A percentile compares a stretch with the other conserved stretches of the same genome.
These are phyloP conservation scores for Paecilomyces sp. DNA, from an alignment of 2,329 filamentous ascomycete genomes.

Conservation along the genomic window DNA sequence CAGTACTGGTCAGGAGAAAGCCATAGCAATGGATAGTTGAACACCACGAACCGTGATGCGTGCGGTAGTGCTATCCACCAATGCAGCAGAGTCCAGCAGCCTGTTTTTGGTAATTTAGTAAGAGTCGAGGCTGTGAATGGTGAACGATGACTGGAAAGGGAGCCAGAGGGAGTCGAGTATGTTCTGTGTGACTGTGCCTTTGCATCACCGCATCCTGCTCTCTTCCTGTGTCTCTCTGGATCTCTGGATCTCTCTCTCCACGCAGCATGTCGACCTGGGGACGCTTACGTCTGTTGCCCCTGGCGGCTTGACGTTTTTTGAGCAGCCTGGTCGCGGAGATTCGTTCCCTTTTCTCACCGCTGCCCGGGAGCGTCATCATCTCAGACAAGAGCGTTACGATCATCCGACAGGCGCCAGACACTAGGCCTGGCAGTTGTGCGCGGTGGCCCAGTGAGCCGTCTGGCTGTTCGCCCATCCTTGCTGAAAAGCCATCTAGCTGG, in stretches of 20 bases:
- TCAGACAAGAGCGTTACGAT: neutral
- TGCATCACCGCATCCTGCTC: constrained; percentile 6
- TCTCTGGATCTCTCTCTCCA: neutral
- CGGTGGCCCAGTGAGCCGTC: neutral
- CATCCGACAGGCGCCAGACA: neutral
- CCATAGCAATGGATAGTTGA: neutral
- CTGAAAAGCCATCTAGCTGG: neutral
- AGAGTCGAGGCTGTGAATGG: neutral
- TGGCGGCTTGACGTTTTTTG: neutral
- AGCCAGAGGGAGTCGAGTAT: neutral
- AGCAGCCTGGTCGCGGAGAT: neutral
- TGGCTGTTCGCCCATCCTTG: neutral
- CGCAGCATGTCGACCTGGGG: neutral
- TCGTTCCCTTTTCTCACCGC: neutral
- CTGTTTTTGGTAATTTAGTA: neutral
- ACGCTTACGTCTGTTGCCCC: constrained; percentile 7
- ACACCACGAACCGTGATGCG: neutral
- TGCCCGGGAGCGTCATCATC: neutral
- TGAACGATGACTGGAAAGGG: neutral
- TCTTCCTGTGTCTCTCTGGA: neutral
- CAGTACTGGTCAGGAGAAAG: neutral
- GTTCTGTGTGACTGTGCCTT: constrained; percentile 6
- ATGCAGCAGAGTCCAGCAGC: neutral
- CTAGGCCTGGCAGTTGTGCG: neutral
- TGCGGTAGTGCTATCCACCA: neutral